Conservation (phyloP, 257 asterid species). For the Jasminum sambac region DNA sequence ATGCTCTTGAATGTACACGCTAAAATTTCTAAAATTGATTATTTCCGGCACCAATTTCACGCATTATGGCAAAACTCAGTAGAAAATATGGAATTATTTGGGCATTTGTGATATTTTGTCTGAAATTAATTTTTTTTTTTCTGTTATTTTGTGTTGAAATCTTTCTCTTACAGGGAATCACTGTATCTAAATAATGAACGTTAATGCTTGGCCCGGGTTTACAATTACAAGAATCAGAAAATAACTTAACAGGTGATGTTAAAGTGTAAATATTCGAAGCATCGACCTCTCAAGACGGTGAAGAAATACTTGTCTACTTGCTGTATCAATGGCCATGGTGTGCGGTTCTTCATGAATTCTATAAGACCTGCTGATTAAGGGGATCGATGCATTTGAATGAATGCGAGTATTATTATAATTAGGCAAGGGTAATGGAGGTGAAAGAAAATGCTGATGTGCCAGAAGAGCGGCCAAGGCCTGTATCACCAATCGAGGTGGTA, state of each 20-base stretch:
- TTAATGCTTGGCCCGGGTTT: constrained; percentile 5
- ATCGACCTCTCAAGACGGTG: constrained; percentile 15
- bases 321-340: background rate
- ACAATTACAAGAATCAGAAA: background rate
- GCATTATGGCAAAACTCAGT: background rate
- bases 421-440: constrained; percentile 37
- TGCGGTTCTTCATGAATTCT: constrained; percentile 23
- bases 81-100: constrained; percentile 13
- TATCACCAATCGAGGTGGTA: constrained; percentile 58
- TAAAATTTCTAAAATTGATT: background rate
- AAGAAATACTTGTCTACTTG: constrained; percentile 23
- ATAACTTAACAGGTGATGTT: constrained; percentile 11
- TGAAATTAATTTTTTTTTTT: constrained; percentile 10
- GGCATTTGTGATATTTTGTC: constrained; percentile 19
- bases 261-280: constrained; percentile 19
- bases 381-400: constrained; percentile 25
- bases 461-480: constrained; percentile 51
- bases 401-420: constrained; percentile 18
- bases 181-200: constrained; percentile 1
- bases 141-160: constrained; percentile 18
- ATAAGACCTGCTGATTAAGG: constrained; percentile 15
- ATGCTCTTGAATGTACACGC: background rate
- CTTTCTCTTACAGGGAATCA: constrained; percentile 11
- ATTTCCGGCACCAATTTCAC: background rate
- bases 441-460: constrained; percentile 38